Conservation (phyloP, 2,329 filamentous ascomycete genomes). For the Chaetomiaceae sp. region DNA sequence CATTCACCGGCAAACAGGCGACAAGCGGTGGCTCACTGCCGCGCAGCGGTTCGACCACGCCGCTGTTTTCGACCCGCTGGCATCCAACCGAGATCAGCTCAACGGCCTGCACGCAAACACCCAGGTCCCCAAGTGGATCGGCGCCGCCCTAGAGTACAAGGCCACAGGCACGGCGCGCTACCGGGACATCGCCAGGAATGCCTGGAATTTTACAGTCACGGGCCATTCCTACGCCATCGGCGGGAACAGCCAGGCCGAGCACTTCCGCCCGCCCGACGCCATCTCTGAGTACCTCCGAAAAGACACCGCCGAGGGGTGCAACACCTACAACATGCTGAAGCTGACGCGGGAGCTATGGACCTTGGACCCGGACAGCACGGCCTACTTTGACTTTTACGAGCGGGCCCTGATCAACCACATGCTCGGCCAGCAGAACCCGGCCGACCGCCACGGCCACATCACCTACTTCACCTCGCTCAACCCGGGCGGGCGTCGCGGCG, state of each 20-base stretch:
- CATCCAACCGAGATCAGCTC: slow-evolving; percentile 41
- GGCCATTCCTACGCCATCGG: slow-evolving; percentile 51
- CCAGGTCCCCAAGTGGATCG: slow-evolving; percentile 52
- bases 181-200: slow-evolving; percentile 45
- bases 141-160: slow-evolving; percentile 45
- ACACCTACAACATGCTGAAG: slow-evolving; percentile 56
- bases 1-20: slow-evolving; percentile 43
- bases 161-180: slow-evolving; percentile 43
- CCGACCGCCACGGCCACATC: slow-evolving; percentile 43
- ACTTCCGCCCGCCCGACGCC: slow-evolving; percentile 44
- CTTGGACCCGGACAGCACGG: slow-evolving; percentile 36
- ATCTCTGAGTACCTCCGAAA: slow-evolving; percentile 41
- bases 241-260: slow-evolving; percentile 50
- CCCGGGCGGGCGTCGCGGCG: slow-evolving; percentile 43
- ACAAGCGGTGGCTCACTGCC: slow-evolving; percentile 42
- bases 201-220: slow-evolving; percentile 44
- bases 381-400: slow-evolving; percentile 53
- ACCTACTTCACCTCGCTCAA: slow-evolving; percentile 51
- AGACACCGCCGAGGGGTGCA: slow-evolving; percentile 50
- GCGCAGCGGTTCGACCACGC: slow-evolving; percentile 50
- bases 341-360: slow-evolving; percentile 49
- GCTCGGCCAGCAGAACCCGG: slow-evolving; percentile 45
- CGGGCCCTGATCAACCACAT: slow-evolving; percentile 47
- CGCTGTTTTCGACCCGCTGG: slow-evolving; percentile 43
- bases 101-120: slow-evolving; percentile 50